Conservation (phyloP, 2,329 filamentous ascomycete species). For the Bipolaris sorokiniana region DNA sequence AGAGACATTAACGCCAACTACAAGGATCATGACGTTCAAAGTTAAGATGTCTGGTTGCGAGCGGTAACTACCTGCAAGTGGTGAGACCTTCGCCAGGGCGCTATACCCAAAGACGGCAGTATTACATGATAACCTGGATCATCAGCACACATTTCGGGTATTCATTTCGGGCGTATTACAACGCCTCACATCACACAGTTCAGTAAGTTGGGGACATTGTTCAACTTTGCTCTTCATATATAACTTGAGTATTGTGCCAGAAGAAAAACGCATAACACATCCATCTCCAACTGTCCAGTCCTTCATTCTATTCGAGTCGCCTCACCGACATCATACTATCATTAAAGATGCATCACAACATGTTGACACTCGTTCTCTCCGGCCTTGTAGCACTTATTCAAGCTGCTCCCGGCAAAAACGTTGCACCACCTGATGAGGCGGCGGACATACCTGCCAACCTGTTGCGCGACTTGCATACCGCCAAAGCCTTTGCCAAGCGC, state of each 20-base stretch:
- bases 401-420: neutral
- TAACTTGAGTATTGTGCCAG: neutral
- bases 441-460: neutral
- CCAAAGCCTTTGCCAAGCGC: neutral
- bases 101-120: neutral
- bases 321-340: neutral
- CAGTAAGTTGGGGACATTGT: neutral
- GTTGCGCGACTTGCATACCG: neutral
- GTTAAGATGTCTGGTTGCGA: neutral
- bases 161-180: constrained; percentile 2
- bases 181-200: neutral
- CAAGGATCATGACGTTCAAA: neutral
- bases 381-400: neutral
- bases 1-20: neutral
- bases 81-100: neutral
- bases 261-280: neutral
- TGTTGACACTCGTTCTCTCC: neutral
- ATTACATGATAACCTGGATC: neutral
- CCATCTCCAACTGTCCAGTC: neutral
- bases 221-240: neutral
- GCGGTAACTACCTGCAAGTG: neutral
- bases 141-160: too few species aligned
- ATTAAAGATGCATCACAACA: neutral
- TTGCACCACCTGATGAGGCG: neutral
- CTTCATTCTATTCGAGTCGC: neutral